Conservation (phyloP, 1,284 basidiomycete genomes). For the Apiotrichum gamsii region DNA sequence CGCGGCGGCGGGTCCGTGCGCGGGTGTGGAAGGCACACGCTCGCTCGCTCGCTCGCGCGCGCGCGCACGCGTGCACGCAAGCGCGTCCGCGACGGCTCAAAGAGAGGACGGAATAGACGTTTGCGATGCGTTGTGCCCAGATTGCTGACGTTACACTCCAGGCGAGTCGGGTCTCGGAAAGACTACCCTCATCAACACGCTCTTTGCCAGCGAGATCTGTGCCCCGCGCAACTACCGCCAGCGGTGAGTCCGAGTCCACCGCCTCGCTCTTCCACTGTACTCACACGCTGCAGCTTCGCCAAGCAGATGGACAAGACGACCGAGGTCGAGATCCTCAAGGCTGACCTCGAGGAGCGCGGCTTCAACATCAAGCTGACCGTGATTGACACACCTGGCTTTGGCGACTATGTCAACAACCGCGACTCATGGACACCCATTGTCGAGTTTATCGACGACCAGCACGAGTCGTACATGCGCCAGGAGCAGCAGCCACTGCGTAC, state of each 20-base stretch:
- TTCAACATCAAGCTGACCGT: slow-evolving; percentile 99
- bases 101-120: too few relatives aligned
- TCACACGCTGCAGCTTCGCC: slow-evolving; percentile 56
- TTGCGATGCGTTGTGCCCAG: too few relatives aligned
- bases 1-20: too few relatives aligned
- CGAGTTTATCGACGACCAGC: slow-evolving; percentile 99
- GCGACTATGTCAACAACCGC: slow-evolving; percentile 99
- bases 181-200: slow-evolving; percentile 95
- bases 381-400: slow-evolving; percentile 97
- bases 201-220: slow-evolving; percentile 96
- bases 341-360: slow-evolving; percentile 95
- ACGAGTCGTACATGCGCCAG: slow-evolving; percentile 98
- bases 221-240: slow-evolving; percentile 82
- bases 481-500: slow-evolving; percentile 93
- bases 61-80: too few relatives aligned
- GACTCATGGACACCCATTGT: slow-evolving; percentile 98
- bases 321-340: slow-evolving; percentile 94
- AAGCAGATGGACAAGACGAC: slow-evolving; percentile 99
- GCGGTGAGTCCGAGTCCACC: slow-evolving; percentile 47
- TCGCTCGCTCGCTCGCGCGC: too few relatives aligned
- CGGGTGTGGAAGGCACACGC: not conserved
- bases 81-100: too few relatives aligned
- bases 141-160: too few relatives aligned
- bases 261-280: not conserved
- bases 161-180: slow-evolving; percentile 93